Base-by-base conservation (phyloP, 2,329 filamentous ascomycete species). In the Fusarium haematococcum region DNA sequence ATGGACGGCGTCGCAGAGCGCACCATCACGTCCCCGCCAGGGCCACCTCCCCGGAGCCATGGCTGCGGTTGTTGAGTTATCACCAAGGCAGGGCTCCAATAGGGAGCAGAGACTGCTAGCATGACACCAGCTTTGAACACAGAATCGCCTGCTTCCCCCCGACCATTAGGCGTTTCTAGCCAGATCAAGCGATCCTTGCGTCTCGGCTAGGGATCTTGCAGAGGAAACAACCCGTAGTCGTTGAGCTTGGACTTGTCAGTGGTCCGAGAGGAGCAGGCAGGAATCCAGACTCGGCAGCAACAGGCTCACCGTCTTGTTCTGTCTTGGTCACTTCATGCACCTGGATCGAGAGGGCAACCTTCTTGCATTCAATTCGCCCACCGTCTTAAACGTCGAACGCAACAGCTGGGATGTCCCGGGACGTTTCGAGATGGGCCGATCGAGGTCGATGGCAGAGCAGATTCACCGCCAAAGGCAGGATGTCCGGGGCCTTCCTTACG, bases 381-480 rank as follows among this genome's bases (percentile, higher is more conserved):
- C 45, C 43, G 57, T 70, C 75, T 65, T 45, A 66, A 64, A 73
- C 54, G 65, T 75, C 33, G 27, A 50, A 58, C 61, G 58, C 32
- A 39, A 20, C 37, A 60, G 65, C 70, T 68, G 63, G 52, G 62
- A 45, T 56, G 54, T 32, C 48, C 30, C 41, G 35, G 60, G 50
- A 70, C 62, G 68, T 74, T 75, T 67, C 61, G 60, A 64, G 52
- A 63, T 71, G 76, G 74, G 69, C 43, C 69, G 70, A 78, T 67
- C 35, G 60, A 25, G 43, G 63, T 66, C 62, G 45, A 61, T 41
- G 56, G 58, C 39, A 50, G 52, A 48, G 70, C 61, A 78, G 63
- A 76, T 79, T 77, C 77, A 78, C 77, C 77, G 77, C 75, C 74
- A 75, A 63, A 69, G 39, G 50, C 52, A 65, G 67, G 58, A 65